Conservation (phyloP, 208 protist genomes). For the Acanthamoeba castellanii region DNA sequence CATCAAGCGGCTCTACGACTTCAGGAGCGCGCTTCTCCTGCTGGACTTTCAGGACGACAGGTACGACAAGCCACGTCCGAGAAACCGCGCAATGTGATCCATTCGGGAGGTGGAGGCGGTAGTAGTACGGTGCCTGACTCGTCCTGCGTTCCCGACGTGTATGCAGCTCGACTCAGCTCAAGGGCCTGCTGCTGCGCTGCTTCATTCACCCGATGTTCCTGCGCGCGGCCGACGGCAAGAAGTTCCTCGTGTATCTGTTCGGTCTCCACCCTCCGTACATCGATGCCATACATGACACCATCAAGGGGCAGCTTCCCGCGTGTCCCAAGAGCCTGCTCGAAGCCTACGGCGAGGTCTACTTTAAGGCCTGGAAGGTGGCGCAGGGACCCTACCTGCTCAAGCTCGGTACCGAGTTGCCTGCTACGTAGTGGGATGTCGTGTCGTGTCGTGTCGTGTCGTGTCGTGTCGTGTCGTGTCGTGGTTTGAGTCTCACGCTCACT, state of each 20-base stretch:
- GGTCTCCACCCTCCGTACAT: slow-evolving; percentile 76
- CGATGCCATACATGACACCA: slow-evolving; percentile 80
- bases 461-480: too few species aligned
- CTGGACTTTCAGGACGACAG: slow-evolving; percentile 83
- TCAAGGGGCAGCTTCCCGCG: slow-evolving; percentile 84
- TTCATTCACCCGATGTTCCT: slow-evolving; percentile 82
- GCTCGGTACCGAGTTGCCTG: neutral
- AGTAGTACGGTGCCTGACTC: too few species aligned
- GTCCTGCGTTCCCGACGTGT: neutral
- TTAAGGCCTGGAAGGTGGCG: slow-evolving; percentile 82
- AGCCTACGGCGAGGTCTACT: slow-evolving; percentile 86
- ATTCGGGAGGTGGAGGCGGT: neutral
- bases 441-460: too few species aligned
- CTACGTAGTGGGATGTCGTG: too few species aligned
- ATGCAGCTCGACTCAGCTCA: slow-evolving; percentile 18
- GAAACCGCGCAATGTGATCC: neutral
- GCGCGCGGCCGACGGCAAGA: slow-evolving; percentile 80
- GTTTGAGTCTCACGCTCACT: neutral
- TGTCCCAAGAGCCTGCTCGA: neutral
- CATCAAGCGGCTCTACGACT: slow-evolving; percentile 83
- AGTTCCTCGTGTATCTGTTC: slow-evolving; percentile 82
- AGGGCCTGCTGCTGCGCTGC: slow-evolving; percentile 77
- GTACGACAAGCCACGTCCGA: neutral
- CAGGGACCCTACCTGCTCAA: slow-evolving; percentile 25
- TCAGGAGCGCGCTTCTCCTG: slow-evolving; percentile 75